Evolutionary conservation across 306 rosid species (phyloP), one percentile per base, ranked within the genome.

Genomic region (Cicer chorassanicum): DNA sequence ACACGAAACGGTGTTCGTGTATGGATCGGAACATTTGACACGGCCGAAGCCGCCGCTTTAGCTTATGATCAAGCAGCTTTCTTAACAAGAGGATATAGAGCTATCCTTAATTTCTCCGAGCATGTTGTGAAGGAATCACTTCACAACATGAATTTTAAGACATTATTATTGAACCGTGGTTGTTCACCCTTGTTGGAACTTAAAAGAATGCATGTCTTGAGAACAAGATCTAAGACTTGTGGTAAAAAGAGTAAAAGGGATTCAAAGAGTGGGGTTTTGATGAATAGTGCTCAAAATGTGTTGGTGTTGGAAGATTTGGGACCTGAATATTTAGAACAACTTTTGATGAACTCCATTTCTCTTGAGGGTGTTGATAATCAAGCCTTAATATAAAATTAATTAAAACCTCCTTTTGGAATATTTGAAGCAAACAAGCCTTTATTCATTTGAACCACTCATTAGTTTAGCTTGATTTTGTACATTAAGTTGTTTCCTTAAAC

Each of bases 1-100:
- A 91, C 98, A 0, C 78, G 97, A 69, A 86, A 87, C 5, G 97
- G 97, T 0, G 21, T 63, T 6, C 65, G 97, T 40, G 97, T 92
- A 6, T 92, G 97, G 97, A 87, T 92, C 0, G 97, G 97, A 16
- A 92, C 97, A 0, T 92, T 92, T 16, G 93, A 89, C 0, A 89
- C 73, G 14, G 88, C 93, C 0, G 93, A 89, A 82, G 93, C 80
- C 1, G 96, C 96, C 51, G 97, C 96, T 64, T 57, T 92, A 3
- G 96, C 97, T 1, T 89, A 92, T 59, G 97, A 92, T 53, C 97
- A 92, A 78, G 97, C 96, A n/a, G 96, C 97, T 63, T 85, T 85
- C 57, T 49, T 82, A 10, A 79, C 88, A 73, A 72, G 85, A 65
- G 82, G 79, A 14, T 3, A 14, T 2, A 39, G 19, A 1, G 73